A percentile compares a stretch with the other conserved stretches of the same genome.
Evolutionary conservation across 1,284 basidiomycete genomes (phyloP).

Genomic region (Polyporus tsugae): DNA sequence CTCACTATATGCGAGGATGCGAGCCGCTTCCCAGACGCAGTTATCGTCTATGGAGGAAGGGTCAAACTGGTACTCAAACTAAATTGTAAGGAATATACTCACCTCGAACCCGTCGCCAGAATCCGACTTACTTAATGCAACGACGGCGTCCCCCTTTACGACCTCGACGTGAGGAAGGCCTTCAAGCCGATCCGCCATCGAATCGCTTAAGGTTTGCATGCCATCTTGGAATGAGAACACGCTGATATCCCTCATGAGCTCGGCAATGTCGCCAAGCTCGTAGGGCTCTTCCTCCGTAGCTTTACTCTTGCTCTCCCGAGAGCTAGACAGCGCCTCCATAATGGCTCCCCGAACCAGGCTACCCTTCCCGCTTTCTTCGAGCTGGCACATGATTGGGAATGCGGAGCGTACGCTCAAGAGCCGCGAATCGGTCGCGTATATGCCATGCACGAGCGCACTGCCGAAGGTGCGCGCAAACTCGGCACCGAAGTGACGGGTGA

Average conservation of each 20-base stretch:
- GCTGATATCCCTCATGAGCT: constrained; percentile 66
- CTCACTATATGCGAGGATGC: constrained; percentile 68
- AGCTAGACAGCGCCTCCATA: constrained; percentile 35
- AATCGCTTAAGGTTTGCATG: constrained; percentile 71
- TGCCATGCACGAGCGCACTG: constrained; percentile 90
- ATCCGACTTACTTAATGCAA: constrained; percentile 45
- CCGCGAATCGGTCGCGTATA: constrained; percentile 90
- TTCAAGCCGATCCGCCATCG: constrained; percentile 60
- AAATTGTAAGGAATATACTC: background rate
- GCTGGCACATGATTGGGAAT: constrained; percentile 78
- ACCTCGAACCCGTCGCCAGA: constrained; percentile 53
- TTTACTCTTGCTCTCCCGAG: constrained; percentile 26
- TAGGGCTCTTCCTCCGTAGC: constrained; percentile 46
- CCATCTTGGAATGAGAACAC: constrained; percentile 88
- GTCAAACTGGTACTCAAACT: background rate
- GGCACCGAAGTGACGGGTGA: constrained; percentile 80
- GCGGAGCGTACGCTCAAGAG: constrained; percentile 79
- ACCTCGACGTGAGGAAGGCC: constrained; percentile 67
- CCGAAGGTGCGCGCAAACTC: constrained; percentile 79
- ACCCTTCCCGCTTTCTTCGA: constrained; percentile 71
- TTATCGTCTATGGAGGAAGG: constrained; percentile 48
- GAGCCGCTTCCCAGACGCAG: constrained; percentile 48
- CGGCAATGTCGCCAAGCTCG: constrained; percentile 60
- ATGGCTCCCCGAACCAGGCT: constrained; percentile 76
- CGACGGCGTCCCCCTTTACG: constrained; percentile 51